Evolutionary conservation across 202 grass and related monocot species (phyloP).

Genomic region (Musa balbisiana): DNA sequence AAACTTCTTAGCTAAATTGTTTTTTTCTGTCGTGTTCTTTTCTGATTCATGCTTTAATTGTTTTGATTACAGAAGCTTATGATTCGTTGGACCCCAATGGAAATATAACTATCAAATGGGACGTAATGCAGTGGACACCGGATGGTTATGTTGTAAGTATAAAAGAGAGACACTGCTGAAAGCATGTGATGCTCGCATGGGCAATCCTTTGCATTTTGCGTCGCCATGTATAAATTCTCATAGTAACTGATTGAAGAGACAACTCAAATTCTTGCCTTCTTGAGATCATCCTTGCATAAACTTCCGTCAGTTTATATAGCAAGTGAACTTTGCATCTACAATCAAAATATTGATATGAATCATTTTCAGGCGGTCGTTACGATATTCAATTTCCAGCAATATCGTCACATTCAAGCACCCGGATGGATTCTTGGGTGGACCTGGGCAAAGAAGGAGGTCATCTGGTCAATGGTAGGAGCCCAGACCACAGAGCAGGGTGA

Average conservation of each 20-base stretch:
- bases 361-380: conserved; percentile 70
- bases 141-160: conserved; percentile 46
- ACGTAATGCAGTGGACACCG: conserved; percentile 83
- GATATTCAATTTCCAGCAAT: conserved; percentile 89
- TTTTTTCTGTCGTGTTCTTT: background rate
- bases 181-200: conserved; percentile 1
- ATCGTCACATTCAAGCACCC: conserved; percentile 70
- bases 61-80: conserved; percentile 64
- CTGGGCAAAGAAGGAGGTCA: conserved; percentile 85
- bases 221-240: background rate
- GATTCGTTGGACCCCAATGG: conserved; percentile 87
- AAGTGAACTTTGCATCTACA: background rate
- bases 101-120: conserved; percentile 99
- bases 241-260: no score
- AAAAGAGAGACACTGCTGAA: background rate
- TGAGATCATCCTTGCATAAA: no score
- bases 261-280: no score
- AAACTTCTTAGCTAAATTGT: background rate
- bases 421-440: conserved; percentile 92
- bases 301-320: background rate
- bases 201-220: background rate
- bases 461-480: conserved; percentile 90
- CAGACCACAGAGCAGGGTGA: conserved; percentile 82
- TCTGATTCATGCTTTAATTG: conserved; percentile 5
- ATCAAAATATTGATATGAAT: background rate